phyloP scores from a whole-genome alignment of 148 eudicot species.

The Rhododendron mucronatum region DNA sequence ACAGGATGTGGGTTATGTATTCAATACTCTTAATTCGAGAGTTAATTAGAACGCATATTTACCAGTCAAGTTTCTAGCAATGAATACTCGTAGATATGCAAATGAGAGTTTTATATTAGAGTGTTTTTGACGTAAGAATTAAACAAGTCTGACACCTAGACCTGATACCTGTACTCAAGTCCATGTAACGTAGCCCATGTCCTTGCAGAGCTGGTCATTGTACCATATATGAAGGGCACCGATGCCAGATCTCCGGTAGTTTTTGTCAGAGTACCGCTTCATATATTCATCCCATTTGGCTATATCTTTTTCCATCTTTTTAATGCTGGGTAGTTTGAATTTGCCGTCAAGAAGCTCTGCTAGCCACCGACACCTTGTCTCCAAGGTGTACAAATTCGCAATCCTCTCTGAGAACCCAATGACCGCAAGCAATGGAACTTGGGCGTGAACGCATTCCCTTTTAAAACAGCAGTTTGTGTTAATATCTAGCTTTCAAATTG shows the following conservation, averaged over 20 bases:
- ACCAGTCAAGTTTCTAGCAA: neutral
- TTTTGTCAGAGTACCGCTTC: constrained; percentile 28
- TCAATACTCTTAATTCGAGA: neutral
- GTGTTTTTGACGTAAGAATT: neutral
- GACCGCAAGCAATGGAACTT: constrained; percentile 62
- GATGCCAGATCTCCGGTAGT: constrained; percentile 49
- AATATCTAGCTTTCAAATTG: neutral
- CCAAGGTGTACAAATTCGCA: constrained; percentile 50
- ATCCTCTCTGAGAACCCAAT: constrained; percentile 58
- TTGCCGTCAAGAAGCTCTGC: constrained; percentile 49
- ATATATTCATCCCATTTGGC: constrained; percentile 41
- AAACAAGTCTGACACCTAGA: neutral
- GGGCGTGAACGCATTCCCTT: constrained; percentile 69
- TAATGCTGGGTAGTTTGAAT: constrained; percentile 51
- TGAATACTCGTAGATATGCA: neutral
- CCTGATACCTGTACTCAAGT: too few species aligned
- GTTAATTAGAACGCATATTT: neutral
- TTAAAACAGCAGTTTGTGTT: neutral
- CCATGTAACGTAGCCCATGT: constrained; percentile 17
- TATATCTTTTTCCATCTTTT: constrained; percentile 55
- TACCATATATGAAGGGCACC: constrained; percentile 52
- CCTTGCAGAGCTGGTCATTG: constrained; percentile 71
- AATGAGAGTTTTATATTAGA: neutral
- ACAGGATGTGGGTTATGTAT: neutral
- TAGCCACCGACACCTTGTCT: constrained; percentile 58